These are phyloP conservation scores for Panaeolus papilionaceus DNA, from an alignment of 768 basidiomycete species.

Conservation along the genomic window DNA sequence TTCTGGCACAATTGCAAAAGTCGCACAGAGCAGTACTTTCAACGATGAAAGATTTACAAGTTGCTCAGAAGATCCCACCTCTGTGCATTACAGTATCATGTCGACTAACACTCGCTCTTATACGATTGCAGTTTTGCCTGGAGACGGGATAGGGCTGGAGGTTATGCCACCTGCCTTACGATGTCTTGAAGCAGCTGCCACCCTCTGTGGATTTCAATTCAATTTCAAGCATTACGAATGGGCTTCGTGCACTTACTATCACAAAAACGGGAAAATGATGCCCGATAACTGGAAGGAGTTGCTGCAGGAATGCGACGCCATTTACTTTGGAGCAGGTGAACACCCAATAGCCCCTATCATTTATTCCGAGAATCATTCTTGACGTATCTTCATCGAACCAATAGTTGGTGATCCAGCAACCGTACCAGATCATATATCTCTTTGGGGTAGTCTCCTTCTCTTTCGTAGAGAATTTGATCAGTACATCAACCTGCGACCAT, in stretches of 20 bases:
- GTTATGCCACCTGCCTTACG: constrained; percentile 55
- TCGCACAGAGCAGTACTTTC: not conserved
- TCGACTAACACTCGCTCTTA: constrained; percentile 34
- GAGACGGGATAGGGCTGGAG: constrained; percentile 60
- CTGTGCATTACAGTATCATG: constrained; percentile 5
- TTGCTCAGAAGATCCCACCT: constrained; percentile 7
- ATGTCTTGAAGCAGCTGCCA: constrained; percentile 49
- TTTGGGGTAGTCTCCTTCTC: constrained; percentile 57
- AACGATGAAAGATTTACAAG: not conserved
- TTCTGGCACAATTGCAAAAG: not conserved
- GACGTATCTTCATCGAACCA: not conserved
- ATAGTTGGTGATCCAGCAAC: constrained; percentile 52
- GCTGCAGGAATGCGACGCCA: constrained; percentile 49
- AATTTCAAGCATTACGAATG: constrained; percentile 54
- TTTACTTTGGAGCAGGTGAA: constrained; percentile 54
- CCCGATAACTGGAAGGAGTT: constrained; percentile 48
- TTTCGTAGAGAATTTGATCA: constrained; percentile 60
- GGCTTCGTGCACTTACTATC: constrained; percentile 53
- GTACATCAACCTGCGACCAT: constrained; percentile 56
- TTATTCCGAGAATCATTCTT: constrained; percentile 7
- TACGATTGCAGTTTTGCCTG: constrained; percentile 55
- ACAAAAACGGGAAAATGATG: constrained; percentile 52
- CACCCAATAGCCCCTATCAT: constrained; percentile 19
- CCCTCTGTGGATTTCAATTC: constrained; percentile 50
- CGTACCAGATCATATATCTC: constrained; percentile 62